Evolutionary conservation across 2,329 filamentous ascomycete genomes (phyloP), one percentile per base, ranked within the genome.

Genomic region (Curvularia hawaiiensis): DNA sequence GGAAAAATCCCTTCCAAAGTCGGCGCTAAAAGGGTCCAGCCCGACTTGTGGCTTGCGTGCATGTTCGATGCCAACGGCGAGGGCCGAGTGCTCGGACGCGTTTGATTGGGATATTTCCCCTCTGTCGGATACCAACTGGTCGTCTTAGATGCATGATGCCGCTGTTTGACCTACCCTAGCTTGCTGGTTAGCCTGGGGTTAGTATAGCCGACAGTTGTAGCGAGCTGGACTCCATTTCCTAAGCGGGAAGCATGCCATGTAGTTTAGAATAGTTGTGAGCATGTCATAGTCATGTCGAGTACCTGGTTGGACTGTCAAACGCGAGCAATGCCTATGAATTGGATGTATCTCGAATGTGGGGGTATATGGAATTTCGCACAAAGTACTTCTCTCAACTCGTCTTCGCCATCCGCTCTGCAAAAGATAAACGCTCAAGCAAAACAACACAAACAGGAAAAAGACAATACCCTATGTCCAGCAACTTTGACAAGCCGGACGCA

Each of bases 21-120:
- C 41, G 33, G 39, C 54, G 59, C 59, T 64, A 59, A 51, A 46
- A 40, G n/a, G 56, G 53, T 67, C 69, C 64, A 70, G 67, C 67
- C 67, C 64, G 45, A 56, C 40, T 55, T 46, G 67, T 72, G 70
- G 70, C 68, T 70, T 68, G 69, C 70, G 68, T 63, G 48, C 51
- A 39, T 26, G 22, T 52, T 45, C 43, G 47, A 64, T 55, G 53
- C 61, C 52, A 61, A 61, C 60, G 59, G 52, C 31, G 39, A 60
- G 54, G 54, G 52, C 65, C 59, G 64, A 64, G 51, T 39, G 44
- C 22, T 57, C 20, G 49, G 20, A 35, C 44, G 40, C 33, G 5
- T 33, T 28, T 59, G 50, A 50, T 58, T 60, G 48, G 56, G 22
- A 41, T 26, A 26, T 16, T 26, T 43, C 24, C 26, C 16, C 22